Conservation (phyloP, 106 monocot species). For the Acanthochlamys bracteata region DNA sequence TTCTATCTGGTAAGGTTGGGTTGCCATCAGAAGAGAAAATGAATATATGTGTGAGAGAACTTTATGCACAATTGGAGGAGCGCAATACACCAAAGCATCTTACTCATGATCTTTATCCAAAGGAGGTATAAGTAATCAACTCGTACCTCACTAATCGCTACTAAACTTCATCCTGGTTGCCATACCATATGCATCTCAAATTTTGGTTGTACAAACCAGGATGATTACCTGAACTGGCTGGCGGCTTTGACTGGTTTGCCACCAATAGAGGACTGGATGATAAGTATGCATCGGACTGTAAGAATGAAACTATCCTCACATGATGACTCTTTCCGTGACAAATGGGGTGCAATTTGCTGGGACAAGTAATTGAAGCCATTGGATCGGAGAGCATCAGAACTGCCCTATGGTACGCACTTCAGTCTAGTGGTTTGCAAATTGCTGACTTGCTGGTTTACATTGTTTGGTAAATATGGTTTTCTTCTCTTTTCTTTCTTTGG, state of each 20-base stretch:
- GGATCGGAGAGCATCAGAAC: no score
- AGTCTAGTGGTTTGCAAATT: no score
- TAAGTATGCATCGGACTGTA: no score
- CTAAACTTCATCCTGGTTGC: no score
- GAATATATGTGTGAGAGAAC: slow-evolving; percentile 14
- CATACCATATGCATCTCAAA: not conserved
- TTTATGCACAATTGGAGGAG: slow-evolving; percentile 14
- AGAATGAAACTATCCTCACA: not conserved
- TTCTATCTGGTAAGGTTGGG: slow-evolving; percentile 4
- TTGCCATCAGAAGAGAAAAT: slow-evolving; percentile 31
- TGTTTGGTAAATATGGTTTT: no score
- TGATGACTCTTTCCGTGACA: not conserved
- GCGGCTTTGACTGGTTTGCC: slow-evolving; percentile 16
- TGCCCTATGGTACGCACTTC: no score
- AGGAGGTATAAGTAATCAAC: slow-evolving; percentile 1
- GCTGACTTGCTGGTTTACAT: no score
- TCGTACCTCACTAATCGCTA: not conserved
- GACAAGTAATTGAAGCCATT: not conserved
- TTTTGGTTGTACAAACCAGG: not conserved
- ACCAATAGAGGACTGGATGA: slow-evolving; percentile 24
- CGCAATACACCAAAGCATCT: slow-evolving; percentile 19
- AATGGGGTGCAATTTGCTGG: not conserved
- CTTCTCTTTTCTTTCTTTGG: no score
- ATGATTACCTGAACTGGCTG: slow-evolving; percentile 19
- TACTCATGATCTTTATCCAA: slow-evolving; percentile 16